Percentiles rank a stretch among this genome's conserved stretches.
Conservation (phyloP, 2,329 filamentous ascomycete species). For the Zelopaecilomyces penicillatus region DNA sequence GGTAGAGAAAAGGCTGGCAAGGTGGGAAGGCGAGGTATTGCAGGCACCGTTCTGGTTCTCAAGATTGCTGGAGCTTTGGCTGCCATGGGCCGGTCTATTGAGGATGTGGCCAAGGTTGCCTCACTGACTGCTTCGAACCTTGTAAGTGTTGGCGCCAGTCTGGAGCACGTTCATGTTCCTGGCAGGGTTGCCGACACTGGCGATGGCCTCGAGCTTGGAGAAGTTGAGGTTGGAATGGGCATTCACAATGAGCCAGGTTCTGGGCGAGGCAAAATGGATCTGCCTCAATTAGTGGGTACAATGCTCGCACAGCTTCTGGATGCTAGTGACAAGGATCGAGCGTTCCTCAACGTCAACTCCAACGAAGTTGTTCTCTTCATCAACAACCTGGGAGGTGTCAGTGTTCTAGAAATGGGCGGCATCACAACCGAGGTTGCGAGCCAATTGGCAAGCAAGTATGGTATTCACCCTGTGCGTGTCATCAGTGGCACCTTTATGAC, state of each 20-base stretch:
- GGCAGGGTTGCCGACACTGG: conserved; percentile 57
- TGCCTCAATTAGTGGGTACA: conserved; percentile 47
- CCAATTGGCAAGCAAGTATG: conserved; percentile 50
- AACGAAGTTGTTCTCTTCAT: conserved; percentile 61
- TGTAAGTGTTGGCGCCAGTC: conserved; percentile 75
- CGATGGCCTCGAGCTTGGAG: conserved; percentile 44
- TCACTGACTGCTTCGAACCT: conserved; percentile 65
- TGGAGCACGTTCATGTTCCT: conserved; percentile 90
- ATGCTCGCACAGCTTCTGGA: conserved; percentile 67
- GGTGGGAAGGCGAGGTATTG: conserved; percentile 83
- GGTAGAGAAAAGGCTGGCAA: conserved; percentile 78
- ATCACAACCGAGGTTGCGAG: conserved; percentile 60
- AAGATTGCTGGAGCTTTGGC: conserved; percentile 84
- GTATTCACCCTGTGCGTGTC: conserved; percentile 55
- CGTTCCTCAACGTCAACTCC: conserved; percentile 54
- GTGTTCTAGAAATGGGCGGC: conserved; percentile 61
- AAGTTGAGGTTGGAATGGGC: conserved; percentile 66
- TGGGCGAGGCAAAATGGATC: conserved; percentile 40
- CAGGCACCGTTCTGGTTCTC: conserved; percentile 82
- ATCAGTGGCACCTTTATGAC: conserved; percentile 70
- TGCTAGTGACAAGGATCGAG: conserved; percentile 57
- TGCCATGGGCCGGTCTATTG: conserved; percentile 56
- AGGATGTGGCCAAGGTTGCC: conserved; percentile 66
- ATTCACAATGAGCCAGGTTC: conserved; percentile 65
- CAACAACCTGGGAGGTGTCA: conserved; percentile 70